Evolutionary conservation across 2,329 filamentous ascomycete species (phyloP).

Genomic region (Pestalotiopsis sp.): DNA sequence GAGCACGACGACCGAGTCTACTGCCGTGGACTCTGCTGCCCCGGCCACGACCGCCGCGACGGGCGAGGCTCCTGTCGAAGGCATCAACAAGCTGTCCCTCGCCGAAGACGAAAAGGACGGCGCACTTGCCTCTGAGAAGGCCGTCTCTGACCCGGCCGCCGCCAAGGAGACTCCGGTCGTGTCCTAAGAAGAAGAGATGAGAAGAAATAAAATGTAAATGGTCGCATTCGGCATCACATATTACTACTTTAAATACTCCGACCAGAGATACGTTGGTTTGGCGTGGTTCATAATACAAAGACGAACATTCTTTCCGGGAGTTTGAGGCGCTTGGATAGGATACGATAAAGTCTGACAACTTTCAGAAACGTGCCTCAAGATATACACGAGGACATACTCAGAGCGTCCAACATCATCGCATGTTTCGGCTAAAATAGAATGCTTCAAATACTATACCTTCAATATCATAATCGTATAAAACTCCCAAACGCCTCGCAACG

Average conservation of each 20-base stretch:
- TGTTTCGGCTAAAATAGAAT: background rate
- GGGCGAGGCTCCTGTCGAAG: constrained; percentile 16
- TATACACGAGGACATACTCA: background rate
- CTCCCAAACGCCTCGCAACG: background rate
- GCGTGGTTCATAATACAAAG: background rate
- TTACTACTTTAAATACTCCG: background rate
- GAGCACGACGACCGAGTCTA: constrained; percentile 14
- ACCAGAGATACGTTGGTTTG: background rate
- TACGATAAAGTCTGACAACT: background rate
- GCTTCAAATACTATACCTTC: background rate
- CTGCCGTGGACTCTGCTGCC: constrained; percentile 14
- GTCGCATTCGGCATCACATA: background rate
- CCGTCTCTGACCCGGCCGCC: constrained; percentile 14
- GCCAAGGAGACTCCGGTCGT: constrained; percentile 13
- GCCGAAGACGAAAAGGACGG: constrained; percentile 15
- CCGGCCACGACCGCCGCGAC: constrained; percentile 15
- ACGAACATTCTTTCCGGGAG: background rate
- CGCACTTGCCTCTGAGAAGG: constrained; percentile 24
- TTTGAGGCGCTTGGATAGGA: background rate
- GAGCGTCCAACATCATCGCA: background rate
- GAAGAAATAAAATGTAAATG: background rate
- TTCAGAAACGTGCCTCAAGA: background rate
- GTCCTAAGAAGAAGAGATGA: background rate
- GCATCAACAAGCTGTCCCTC: constrained; percentile 26
- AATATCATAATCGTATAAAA: background rate